Base-by-base conservation (phyloP, 805 yeast species). In the Naumovozyma baii region DNA sequence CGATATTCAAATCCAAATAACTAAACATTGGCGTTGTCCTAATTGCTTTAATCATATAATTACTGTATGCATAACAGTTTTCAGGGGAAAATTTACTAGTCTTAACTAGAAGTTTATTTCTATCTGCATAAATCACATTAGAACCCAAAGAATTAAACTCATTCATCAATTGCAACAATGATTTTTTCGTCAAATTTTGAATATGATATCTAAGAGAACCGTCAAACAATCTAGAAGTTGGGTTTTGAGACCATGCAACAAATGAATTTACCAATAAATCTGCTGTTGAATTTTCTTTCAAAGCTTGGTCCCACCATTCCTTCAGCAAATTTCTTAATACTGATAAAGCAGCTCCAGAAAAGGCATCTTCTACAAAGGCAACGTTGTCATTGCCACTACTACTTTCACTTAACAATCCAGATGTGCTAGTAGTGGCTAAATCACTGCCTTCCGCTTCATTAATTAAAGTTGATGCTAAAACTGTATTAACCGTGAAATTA, bases 291-390 rank as follows among this genome's bases (percentile, higher is more conserved):
- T 81, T 74, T 40, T 75, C 76, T 16, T 67, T 66, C 40, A 83
- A 62, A 0, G 96, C 96, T 52, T 78, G 82, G 52, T 86, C 94
- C 95, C 96, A 90, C 96, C 96, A 86, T 25, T 71, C 77, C 51
- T 82, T 85, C 10, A 92, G 82, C 72, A 92, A 66, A 5, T 70
- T 59, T 53, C 94, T 73, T 40, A 92, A 67, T 1, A 81, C 81
- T 8, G 68, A 59, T 45, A 92, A 66, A 2, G 96, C 83, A 0
- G 83, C 75, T 0, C 78, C 71, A 9, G 88, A 80, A 50, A 90
- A 88, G 0, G 94, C 74, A 57, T 90, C 94, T 48, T 80, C 84
- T 12, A 90, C 82, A 49, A 88, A 74, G 4, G 50, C 47, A 12
- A 54, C 53, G 9, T 44, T 36, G 7, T 20, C 34, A 7, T 22